Evolutionary conservation across 768 basidiomycete species (phyloP).

Genomic region (Paxillus rubicundulus): DNA sequence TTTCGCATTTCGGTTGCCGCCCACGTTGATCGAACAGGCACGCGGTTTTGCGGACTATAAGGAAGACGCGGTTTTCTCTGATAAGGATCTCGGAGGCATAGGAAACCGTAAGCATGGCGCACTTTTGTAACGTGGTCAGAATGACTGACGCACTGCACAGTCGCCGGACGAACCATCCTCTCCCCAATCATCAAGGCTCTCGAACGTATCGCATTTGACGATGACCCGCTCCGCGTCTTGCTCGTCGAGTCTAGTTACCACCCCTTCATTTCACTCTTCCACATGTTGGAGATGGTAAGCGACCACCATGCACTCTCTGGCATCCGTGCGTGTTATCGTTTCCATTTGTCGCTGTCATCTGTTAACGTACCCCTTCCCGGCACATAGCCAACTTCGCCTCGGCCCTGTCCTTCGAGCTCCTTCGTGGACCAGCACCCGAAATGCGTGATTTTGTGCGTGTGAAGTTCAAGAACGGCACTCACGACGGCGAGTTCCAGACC

Average conservation of each 20-base stretch:
- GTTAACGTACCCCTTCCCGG: background rate
- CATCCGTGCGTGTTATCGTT: constrained; percentile 52
- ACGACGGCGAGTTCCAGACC: constrained; percentile 50
- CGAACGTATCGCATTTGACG: constrained; percentile 73
- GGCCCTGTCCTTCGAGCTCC: constrained; percentile 71
- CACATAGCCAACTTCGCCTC: constrained; percentile 65
- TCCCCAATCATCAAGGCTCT: constrained; percentile 69
- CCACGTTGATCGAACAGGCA: constrained; percentile 69
- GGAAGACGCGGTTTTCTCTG: constrained; percentile 72
- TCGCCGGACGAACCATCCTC: constrained; percentile 77
- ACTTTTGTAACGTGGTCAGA: background rate
- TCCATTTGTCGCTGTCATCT: background rate
- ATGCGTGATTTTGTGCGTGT: constrained; percentile 76
- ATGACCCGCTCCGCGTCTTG: constrained; percentile 74
- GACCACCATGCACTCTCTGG: constrained; percentile 53
- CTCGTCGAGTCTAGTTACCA: constrained; percentile 81
- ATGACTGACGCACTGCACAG: constrained; percentile 35
- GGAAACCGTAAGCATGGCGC: constrained; percentile 61
- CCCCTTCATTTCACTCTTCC: constrained; percentile 84
- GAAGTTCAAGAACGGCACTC: constrained; percentile 80
- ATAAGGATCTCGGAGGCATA: constrained; percentile 56
- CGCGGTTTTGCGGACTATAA: constrained; percentile 74
- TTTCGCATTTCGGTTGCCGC: constrained; percentile 74
- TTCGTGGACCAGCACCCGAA: constrained; percentile 71
- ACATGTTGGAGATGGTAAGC: constrained; percentile 58